These are phyloP conservation scores for Aphanocladium album DNA, from an alignment of 2,329 filamentous ascomycete genomes.

Conservation along the genomic window DNA sequence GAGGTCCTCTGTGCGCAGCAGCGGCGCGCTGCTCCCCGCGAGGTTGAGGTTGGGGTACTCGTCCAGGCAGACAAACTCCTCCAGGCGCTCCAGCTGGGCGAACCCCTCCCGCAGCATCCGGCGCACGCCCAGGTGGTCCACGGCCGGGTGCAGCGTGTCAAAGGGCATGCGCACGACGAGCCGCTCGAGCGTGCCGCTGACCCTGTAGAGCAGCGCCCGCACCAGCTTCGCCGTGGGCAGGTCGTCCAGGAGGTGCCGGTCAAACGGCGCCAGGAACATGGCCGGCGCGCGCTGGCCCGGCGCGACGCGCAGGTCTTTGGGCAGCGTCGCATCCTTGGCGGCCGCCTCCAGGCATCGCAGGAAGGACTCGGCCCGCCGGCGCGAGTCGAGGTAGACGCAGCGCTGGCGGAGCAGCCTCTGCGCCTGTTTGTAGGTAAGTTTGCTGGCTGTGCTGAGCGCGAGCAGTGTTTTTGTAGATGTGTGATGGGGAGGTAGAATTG, in stretches of 20 bases:
- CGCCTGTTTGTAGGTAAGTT: slow-evolving; percentile 29
- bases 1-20: slow-evolving; percentile 22
- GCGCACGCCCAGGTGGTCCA: slow-evolving; percentile 37
- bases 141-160: slow-evolving; percentile 34
- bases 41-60: slow-evolving; percentile 33
- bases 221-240: slow-evolving; percentile 35
- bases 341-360: neutral
- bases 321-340: slow-evolving; percentile 12
- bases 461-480: slow-evolving; percentile 31
- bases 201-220: slow-evolving; percentile 37
- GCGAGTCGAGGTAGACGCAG: slow-evolving; percentile 33
- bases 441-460: slow-evolving; percentile 31
- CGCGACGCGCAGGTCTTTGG: slow-evolving; percentile 7
- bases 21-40: neutral
- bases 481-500: slow-evolving; percentile 25
- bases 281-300: slow-evolving; percentile 30
- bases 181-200: slow-evolving; percentile 35
- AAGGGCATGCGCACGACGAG: slow-evolving; percentile 46
- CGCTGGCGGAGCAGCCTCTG: slow-evolving; percentile 28
- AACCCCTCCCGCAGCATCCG: slow-evolving; percentile 42
- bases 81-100: slow-evolving; percentile 33
- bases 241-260: slow-evolving; percentile 30
- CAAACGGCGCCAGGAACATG: slow-evolving; percentile 38
- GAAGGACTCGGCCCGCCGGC: neutral
- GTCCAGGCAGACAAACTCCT: slow-evolving; percentile 43